phyloP scores from a whole-genome alignment of 176 grass and related monocot genomes.

The Bolboschoenus planiculmis region DNA sequence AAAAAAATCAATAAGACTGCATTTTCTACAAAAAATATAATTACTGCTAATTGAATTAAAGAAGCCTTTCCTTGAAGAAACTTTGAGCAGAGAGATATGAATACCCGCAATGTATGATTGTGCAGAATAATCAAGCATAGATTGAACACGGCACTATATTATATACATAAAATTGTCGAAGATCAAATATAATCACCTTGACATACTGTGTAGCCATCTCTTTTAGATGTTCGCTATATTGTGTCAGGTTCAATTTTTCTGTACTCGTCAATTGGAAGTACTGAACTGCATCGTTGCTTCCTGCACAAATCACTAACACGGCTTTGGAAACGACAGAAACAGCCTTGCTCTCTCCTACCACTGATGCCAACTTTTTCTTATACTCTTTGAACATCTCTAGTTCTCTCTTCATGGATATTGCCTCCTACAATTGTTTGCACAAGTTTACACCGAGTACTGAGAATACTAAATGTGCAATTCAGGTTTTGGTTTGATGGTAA shows the following conservation, averaged over 20 bases:
- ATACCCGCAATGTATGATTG: neutral
- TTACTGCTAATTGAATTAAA: neutral
- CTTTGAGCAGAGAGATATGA: neutral
- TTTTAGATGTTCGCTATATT: constrained; percentile 36
- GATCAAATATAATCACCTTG: constrained; percentile 4
- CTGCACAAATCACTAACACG: constrained; percentile 45
- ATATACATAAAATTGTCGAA: neutral
- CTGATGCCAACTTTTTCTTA: constrained; percentile 29
- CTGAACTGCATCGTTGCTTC: constrained; percentile 50
- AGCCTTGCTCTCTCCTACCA: constrained; percentile 28
- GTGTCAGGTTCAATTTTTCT: constrained; percentile 9
- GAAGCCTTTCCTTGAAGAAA: neutral
- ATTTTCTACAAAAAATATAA: neutral
- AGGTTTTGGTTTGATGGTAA: neutral
- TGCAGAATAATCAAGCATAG: neutral
- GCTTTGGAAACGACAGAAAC: constrained; percentile 12
- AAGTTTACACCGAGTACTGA: neutral
- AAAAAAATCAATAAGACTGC: neutral
- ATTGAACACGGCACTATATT: neutral
- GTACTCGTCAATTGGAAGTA: constrained; percentile 25
- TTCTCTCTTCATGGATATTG: constrained; percentile 44
- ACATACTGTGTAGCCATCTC: constrained; percentile 22
- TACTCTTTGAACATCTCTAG: constrained; percentile 52
- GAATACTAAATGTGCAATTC: neutral
- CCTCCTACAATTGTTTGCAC: constrained; percentile 11